Evolutionary conservation across 345 rosid species (phyloP).

Genomic region (Salix exigua): DNA sequence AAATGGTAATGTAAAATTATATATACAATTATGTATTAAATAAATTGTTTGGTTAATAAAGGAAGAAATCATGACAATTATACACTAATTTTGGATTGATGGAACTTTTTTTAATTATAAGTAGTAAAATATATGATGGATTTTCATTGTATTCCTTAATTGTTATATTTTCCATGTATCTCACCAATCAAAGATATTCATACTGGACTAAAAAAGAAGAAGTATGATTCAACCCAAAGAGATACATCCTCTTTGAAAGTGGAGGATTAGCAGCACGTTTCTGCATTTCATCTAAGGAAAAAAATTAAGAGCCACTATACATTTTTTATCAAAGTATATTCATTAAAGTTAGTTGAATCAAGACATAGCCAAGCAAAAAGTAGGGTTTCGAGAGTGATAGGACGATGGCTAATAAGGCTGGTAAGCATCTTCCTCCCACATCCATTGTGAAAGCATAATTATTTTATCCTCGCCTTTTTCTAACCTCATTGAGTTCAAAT

Average conservation of each 20-base stretch:
- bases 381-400: not conserved
- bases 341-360: constrained; percentile 8
- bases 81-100: no score
- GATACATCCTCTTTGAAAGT: not conserved
- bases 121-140: no score
- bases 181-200: not conserved
- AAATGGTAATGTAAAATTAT: no score
- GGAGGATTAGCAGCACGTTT: not conserved
- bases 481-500: not conserved
- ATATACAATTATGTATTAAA: no score
- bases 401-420: not conserved
- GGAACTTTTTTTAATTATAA: no score
- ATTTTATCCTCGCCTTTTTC: not conserved
- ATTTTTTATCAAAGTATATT: not conserved
- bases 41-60: no score
- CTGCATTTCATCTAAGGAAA: not conserved
- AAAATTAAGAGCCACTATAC: not conserved
- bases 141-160: no score
- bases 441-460: not conserved
- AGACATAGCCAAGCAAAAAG: not conserved
- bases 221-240: not conserved
- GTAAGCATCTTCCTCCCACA: not conserved
- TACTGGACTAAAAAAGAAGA: no score
- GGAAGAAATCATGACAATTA: no score
- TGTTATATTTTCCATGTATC: no score